Percentiles rank a stretch among this genome's conserved stretches.
These are phyloP conservation scores for Erysimum cheiri DNA, from an alignment of 441 rosid genomes.

Conservation along the genomic window DNA sequence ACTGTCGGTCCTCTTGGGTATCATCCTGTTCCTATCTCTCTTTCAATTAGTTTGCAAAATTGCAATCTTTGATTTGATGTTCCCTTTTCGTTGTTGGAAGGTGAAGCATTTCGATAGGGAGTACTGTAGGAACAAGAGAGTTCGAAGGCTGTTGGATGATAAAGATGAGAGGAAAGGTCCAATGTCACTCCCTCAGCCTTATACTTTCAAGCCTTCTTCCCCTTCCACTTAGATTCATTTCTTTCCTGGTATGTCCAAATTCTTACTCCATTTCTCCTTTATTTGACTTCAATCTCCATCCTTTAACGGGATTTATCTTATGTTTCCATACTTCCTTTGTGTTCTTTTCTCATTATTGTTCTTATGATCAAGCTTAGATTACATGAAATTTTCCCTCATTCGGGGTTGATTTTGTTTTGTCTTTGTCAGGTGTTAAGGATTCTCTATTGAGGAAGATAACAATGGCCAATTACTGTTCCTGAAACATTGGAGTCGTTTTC, in stretches of 20 bases:
- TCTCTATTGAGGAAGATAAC: slow-evolving; percentile 38
- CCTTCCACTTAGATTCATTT: slow-evolving; percentile 33
- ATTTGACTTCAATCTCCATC: not conserved
- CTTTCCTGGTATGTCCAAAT: slow-evolving; percentile 3
- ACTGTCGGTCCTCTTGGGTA: slow-evolving; percentile 84
- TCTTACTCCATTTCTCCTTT: not conserved
- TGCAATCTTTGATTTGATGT: not conserved
- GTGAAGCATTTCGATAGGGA: slow-evolving; percentile 81
- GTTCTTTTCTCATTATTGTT: not conserved
- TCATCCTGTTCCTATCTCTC: not conserved
- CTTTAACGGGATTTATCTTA: not conserved
- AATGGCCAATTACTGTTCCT: slow-evolving; percentile 18
- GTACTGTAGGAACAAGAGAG: slow-evolving; percentile 67
- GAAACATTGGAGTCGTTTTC: slow-evolving; percentile 6
- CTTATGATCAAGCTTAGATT: slow-evolving; percentile 3
- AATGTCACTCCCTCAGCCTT: slow-evolving; percentile 76
- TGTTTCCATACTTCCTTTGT: not conserved
- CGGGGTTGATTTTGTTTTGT: slow-evolving; percentile 33
- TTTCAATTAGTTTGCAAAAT: not conserved
- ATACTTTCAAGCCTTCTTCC: slow-evolving; percentile 65
- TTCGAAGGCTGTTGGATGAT: slow-evolving; percentile 69
- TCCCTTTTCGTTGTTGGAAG: slow-evolving; percentile 32
- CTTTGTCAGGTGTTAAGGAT: slow-evolving; percentile 44
- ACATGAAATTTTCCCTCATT: slow-evolving; percentile 1
- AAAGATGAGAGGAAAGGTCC: slow-evolving; percentile 75